phyloP scores from a whole-genome alignment of 129 eudicot species.

The Erigeron canadensis region DNA sequence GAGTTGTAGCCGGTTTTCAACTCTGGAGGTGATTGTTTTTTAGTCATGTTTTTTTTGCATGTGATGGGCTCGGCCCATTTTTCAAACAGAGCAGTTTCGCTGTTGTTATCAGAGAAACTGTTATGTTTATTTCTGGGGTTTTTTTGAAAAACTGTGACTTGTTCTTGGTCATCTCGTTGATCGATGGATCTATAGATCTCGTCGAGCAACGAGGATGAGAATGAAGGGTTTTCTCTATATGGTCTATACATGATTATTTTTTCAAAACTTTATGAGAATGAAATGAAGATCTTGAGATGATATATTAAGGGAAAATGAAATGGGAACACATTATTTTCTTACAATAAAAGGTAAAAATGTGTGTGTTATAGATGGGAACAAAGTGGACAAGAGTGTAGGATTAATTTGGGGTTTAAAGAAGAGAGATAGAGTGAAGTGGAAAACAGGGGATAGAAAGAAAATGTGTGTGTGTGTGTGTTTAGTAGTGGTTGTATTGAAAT shows the following conservation, averaged over 20 bases:
- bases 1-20: slow-evolving; percentile 36
- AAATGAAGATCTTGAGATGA: not conserved
- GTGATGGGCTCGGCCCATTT: not conserved
- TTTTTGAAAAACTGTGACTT: slow-evolving; percentile 19
- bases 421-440: slow-evolving; percentile 35
- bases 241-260: slow-evolving; percentile 28
- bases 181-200: slow-evolving; percentile 82
- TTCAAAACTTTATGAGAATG: not conserved
- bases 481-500: slow-evolving; percentile 25
- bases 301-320: not conserved
- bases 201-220: slow-evolving; percentile 82
- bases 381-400: slow-evolving; percentile 28
- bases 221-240: slow-evolving; percentile 48
- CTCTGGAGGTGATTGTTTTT: slow-evolving; percentile 38
- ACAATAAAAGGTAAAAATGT: slow-evolving; percentile 20
- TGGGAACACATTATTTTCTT: slow-evolving; percentile 20
- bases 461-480: not conserved
- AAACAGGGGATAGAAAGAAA: slow-evolving; percentile 27
- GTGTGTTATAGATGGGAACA: slow-evolving; percentile 32
- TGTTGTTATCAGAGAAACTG: no score
- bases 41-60: slow-evolving; percentile 22
- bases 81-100: no score
- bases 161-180: slow-evolving; percentile 33
- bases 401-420: slow-evolving; percentile 34
- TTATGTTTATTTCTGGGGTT: slow-evolving; percentile 28